Base-by-base conservation (phyloP, 345 rosid genomes). In the Hevea brasiliensis region DNA sequence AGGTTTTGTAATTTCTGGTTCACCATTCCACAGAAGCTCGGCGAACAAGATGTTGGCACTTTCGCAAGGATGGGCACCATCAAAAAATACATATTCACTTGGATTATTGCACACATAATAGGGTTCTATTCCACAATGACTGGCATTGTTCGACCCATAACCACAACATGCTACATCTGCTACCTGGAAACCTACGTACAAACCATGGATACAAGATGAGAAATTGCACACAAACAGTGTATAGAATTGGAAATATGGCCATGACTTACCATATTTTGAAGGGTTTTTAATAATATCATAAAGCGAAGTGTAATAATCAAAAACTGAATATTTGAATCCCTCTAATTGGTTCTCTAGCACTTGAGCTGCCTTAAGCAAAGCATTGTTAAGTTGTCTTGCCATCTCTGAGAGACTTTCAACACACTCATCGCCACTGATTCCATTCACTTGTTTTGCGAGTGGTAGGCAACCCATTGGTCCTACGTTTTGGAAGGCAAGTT, bases 401-500 rank as follows among this genome's bases (percentile, higher is more conserved):
- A 76, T 50, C 21, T 48, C 68, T 26, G 61, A 51, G 60, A 50
- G 53, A 29, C 11, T 29, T 53, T 72, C 77, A 13, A n/a, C 63
- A 44, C 81, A 80, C 12, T 65, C 61, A 27, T 50, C 65, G 6
- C 72, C 72, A 5, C 44, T 61, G 48, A 45, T 45, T 45, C 48
- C 11, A 8, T 45, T 8, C 1, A 24, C 13, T 26, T 17, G 20
- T 72, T 71, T 81, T 9, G 9, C 44, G 9, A 45, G 14, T 3
- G 84, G 84, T 14, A 76, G 24, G 54, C 87, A 84, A 61, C 87
- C 87, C 63, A 84, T 8, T 6, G 84, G 82, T 62, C 81, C 80
- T 6, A 68, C 80, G 20, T 70, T 78, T 50, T 72, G 80, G 60
- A 75, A 72, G n/a, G 48, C 65, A 65, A 84, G 56, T 62, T 78